Evolutionary conservation across 805 yeast genomes (phyloP).

Genomic region (Lachancea thermotolerans): DNA sequence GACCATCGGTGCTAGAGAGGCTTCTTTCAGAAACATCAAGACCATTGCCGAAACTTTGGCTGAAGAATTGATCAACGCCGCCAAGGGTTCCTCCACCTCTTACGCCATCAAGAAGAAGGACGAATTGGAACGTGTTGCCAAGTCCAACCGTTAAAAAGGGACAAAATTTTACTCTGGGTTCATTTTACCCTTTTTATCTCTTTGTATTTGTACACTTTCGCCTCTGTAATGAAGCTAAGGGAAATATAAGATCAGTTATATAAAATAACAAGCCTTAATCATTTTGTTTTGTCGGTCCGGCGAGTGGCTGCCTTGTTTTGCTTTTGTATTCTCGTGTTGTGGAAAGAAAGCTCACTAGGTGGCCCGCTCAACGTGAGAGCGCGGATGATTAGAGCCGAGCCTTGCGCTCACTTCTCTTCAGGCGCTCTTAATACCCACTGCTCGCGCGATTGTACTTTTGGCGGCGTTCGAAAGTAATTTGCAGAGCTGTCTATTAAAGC

Average conservation of each 20-base stretch:
- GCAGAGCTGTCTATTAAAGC: too few species aligned
- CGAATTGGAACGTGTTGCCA: constrained; percentile 99
- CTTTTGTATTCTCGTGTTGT: too few species aligned
- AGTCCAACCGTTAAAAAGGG: constrained; percentile 93
- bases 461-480: too few species aligned
- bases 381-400: too few species aligned
- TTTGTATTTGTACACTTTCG: constrained; percentile 17
- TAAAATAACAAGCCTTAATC: constrained; percentile 10
- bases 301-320: too few species aligned
- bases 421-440: too few species aligned
- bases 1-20: constrained; percentile 99
- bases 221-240: constrained; percentile 11
- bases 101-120: constrained; percentile 99
- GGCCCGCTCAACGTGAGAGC: too few species aligned
- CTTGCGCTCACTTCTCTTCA: too few species aligned
- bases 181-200: constrained; percentile 10
- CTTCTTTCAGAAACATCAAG: constrained; percentile 99
- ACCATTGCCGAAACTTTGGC: constrained; percentile 99
- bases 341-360: too few species aligned
- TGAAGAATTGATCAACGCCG: constrained; percentile 99
- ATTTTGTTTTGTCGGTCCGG: neutral
- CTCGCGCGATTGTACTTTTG: too few species aligned
- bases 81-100: constrained; percentile 99
- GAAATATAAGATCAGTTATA: constrained; percentile 14
- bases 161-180: constrained; percentile 1